Base-by-base conservation (phyloP, 1,284 basidiomycete genomes). In the Trichosporon sp. region DNA sequence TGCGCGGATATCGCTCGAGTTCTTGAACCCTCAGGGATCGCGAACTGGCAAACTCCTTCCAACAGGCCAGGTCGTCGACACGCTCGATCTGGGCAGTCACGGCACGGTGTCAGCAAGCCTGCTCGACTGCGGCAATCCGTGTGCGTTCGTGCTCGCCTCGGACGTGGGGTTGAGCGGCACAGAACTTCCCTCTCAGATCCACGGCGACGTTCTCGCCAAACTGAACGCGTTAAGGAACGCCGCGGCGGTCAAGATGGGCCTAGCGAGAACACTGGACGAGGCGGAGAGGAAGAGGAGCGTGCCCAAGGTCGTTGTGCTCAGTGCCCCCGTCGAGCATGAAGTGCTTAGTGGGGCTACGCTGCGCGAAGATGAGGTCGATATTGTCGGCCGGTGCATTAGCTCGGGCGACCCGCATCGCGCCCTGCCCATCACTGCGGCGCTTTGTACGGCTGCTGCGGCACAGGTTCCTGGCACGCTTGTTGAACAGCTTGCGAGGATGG, bases 111-210 rank as follows among this genome's bases (percentile, higher is more conserved):
- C 69, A 7, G 83, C 81, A 0, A 88, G 87, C 5, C 81, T 87
- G 9, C 83, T 90, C 11, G 89, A 90, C 71, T 88, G 87, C 1
- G 87, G 88, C 4, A 90, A 90, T 72, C 88, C 89, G 0, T 88
- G 86, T 5, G 84, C 89, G 5, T 87, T 89, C 75, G 81, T 89
- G 67, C 59, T 74, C 27, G 75, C 81, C 2, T 65, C 78, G 1
- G 83, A 85, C 49, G 75, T 89, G n/a, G 73, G 74, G 13, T 64
- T 67, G 69, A 16, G 13, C 13, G 49, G 49, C 4, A 29, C 25
- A 0, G 49, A 54, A 27, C 16, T 6, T 5, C 49, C 49, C 3
- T 6, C 14, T 4, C 27, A 27, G 6, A 52, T 54, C 4, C 10
- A 29, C 16, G 49, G 49, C 27, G n/a, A 31, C 11, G 57, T 40